Conservation (phyloP, 495 filamentous ascomycete species). For the Xylaria telfairii region DNA sequence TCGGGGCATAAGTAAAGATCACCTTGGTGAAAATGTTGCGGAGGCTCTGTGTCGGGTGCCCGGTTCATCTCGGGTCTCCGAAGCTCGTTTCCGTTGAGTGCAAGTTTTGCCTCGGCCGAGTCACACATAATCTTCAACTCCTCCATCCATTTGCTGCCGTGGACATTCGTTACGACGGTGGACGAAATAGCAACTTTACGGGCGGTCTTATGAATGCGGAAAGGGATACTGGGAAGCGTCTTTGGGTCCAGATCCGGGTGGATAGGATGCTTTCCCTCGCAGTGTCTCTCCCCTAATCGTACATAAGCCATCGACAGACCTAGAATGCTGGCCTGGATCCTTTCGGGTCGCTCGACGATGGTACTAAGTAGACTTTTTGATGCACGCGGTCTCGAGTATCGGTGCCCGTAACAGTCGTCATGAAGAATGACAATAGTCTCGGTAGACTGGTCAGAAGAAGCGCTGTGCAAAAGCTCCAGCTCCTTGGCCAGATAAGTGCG, state of each 20-base stretch:
- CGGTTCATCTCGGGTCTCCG: conserved; percentile 62
- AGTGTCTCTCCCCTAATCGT: conserved; percentile 79
- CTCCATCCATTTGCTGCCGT: conserved; percentile 88
- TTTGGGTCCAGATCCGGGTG: conserved; percentile 56
- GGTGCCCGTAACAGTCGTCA: conserved; percentile 92
- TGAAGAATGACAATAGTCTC: conserved; percentile 85
- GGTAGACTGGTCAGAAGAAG: conserved; percentile 51
- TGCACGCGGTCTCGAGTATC: conserved; percentile 80
- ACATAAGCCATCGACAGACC: conserved; percentile 90
- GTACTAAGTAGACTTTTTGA: conserved; percentile 66
- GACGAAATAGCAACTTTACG: conserved; percentile 69
- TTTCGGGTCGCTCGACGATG: conserved; percentile 92
- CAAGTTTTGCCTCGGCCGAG: conserved; percentile 73
- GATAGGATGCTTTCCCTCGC: conserved; percentile 70
- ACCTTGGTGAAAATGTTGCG: conserved; percentile 71
- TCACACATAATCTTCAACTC: conserved; percentile 87
- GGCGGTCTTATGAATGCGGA: conserved; percentile 77
- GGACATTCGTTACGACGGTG: conserved; percentile 77
- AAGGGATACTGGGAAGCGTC: conserved; percentile 68
- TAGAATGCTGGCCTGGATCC: conserved; percentile 81
- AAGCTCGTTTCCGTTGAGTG: conserved; percentile 76
- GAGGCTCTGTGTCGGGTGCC: conserved; percentile 50
- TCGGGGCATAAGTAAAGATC: conserved; percentile 90
- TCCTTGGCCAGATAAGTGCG: conserved; percentile 72
- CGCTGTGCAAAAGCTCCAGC: conserved; percentile 64